phyloP scores from a whole-genome alignment of 352 stramenopile genomes.

The Globisporangium paddicum region DNA sequence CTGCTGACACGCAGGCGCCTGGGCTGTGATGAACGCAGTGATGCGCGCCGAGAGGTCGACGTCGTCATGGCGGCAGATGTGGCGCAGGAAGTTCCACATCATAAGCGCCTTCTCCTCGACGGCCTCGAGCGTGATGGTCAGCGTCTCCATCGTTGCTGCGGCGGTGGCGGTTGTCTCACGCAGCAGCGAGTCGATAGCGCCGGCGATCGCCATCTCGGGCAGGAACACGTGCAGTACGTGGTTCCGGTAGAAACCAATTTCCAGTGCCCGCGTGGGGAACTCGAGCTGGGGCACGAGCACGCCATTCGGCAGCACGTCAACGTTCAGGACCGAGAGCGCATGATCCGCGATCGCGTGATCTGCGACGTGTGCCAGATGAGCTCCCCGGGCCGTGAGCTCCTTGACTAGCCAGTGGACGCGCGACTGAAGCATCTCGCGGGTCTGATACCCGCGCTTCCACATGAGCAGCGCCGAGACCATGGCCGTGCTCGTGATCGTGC shows the following conservation, averaged over 20 bases:
- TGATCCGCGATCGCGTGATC: constrained; percentile 45
- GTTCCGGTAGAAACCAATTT: constrained; percentile 85
- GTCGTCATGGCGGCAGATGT: constrained; percentile 59
- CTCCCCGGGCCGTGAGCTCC: constrained; percentile 38
- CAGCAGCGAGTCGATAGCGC: constrained; percentile 45
- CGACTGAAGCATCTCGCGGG: constrained; percentile 47
- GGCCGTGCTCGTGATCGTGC: constrained; percentile 71
- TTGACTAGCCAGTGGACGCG: constrained; percentile 53
- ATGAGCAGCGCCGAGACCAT: constrained; percentile 74
- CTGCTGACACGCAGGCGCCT: constrained; percentile 16
- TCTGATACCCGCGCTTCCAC: constrained; percentile 66
- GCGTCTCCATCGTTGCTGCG: not conserved
- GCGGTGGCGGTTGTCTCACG: constrained; percentile 14
- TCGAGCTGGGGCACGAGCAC: constrained; percentile 49
- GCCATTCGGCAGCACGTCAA: constrained; percentile 31
- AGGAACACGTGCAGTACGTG: constrained; percentile 80
- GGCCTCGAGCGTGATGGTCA: constrained; percentile 20
- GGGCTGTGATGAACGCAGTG: constrained; percentile 22
- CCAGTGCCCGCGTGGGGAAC: constrained; percentile 59
- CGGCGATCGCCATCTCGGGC: constrained; percentile 63
- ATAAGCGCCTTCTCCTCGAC: constrained; percentile 38
- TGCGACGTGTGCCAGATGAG: constrained; percentile 58
- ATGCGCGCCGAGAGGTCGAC: constrained; percentile 41
- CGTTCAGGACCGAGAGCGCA: constrained; percentile 56
- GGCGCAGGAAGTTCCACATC: constrained; percentile 58